Base-by-base conservation (phyloP, 2,329 filamentous ascomycete genomes). In the Trichoderma koningii region DNA sequence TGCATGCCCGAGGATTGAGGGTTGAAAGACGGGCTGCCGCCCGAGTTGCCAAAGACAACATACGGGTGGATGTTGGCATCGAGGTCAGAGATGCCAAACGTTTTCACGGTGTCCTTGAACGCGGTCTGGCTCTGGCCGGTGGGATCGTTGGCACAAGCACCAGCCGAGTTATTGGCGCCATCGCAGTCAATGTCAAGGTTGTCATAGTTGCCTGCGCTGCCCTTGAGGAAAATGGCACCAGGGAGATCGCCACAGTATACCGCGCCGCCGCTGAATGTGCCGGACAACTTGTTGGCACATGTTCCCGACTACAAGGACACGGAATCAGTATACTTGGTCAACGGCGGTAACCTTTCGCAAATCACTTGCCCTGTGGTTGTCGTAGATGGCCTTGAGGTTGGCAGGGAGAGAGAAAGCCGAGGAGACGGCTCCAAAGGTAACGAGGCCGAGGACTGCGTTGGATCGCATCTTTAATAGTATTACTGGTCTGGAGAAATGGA, bases 161-260 rank as follows among this genome's bases (percentile, higher is more conserved):
- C 65, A 17, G 52, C 60, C 15, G 60, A 64, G n/a, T 41, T 64
- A 17, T 66, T 66, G 52, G 65, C 65, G 1, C 65, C 65, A 50
- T 66, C 65, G 28, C 65, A 66, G 19, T 66, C 65, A 21, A 66
- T 66, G 28, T 66, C 65, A 26, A 66, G 28, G 53, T 66, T 66
- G n/a, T 66, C 65, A 50, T 66, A 66, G 26, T 67, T 63, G 42
- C 60, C 64, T 7, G 45, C 19, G 14, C 61, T 68, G 3, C 66
- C 73, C 68, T 83, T 68, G 19, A 68, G 60, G 59, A 67, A 69
- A 51, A 68, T 64, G 2, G 59, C 83, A 4, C 68, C 69, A 0
- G 73, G 73, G 44, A 84, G 77, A 15, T 76, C 69, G 66, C 76
- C 19, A 69, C 68, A 69, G 67, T 69, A 68, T 17, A 56, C 55